Percentiles rank a stretch among this genome's conserved stretches.
phyloP scores from a whole-genome alignment of 371 early-diverging fungal genomes.

The Rhizopus arrhizus region DNA sequence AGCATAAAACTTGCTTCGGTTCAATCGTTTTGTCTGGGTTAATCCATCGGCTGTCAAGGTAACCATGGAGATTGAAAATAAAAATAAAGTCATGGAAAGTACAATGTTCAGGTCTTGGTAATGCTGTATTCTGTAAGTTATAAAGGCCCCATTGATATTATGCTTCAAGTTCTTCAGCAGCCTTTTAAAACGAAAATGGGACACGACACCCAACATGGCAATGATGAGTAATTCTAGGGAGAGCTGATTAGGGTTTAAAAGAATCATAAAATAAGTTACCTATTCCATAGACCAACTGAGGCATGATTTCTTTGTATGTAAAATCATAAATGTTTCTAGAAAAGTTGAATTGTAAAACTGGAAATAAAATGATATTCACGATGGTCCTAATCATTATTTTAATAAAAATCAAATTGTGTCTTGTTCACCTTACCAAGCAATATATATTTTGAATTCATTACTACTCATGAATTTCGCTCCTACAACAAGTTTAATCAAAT shows the following conservation, averaged over 20 bases:
- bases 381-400: slow-evolving; percentile 32
- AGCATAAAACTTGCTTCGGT: slow-evolving; percentile 40
- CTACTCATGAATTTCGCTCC: slow-evolving; percentile 55
- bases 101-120: slow-evolving; percentile 51
- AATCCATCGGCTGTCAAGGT: slow-evolving; percentile 48
- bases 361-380: slow-evolving; percentile 39
- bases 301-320: slow-evolving; percentile 53
- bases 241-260: too few relatives aligned
- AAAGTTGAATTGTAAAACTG: slow-evolving; percentile 48
- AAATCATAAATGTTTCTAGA: slow-evolving; percentile 38
- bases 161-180: slow-evolving; percentile 31
- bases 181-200: slow-evolving; percentile 48
- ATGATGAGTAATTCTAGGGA: slow-evolving; percentile 40
- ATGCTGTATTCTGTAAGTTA: slow-evolving; percentile 42
- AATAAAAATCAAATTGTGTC: neutral
- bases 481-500: slow-evolving; percentile 51
- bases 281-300: slow-evolving; percentile 47
- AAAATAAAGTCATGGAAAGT: slow-evolving; percentile 34
- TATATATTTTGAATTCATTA: slow-evolving; percentile 51
- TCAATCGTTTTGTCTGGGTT: slow-evolving; percentile 31
- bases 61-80: slow-evolving; percentile 35
- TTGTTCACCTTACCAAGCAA: slow-evolving; percentile 35
- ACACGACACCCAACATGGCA: slow-evolving; percentile 42
- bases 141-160: slow-evolving; percentile 31
- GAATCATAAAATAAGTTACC: slow-evolving; percentile 18